Evolutionary conservation across 768 basidiomycete species (phyloP), one percentile per base, ranked within the genome.

Genomic region (Astraeus odoratus): DNA sequence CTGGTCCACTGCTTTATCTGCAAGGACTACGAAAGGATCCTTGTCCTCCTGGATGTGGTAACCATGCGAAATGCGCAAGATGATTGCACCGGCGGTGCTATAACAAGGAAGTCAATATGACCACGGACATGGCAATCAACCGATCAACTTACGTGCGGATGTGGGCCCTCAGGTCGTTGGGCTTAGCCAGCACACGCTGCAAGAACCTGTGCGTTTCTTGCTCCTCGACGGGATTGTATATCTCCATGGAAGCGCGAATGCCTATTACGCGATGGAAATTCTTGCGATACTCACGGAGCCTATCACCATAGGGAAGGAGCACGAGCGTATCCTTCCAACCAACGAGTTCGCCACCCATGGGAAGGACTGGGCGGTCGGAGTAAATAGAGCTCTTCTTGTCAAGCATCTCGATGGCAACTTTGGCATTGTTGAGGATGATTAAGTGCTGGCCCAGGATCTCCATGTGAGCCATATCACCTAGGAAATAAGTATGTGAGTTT

Each of bases 341-440:
- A 13, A 65, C 54, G 6, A 66, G 56, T 38, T 65, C 62, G 25
- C 61, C 64, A 39, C 65, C 66, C 69, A 71, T 71, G 0, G 69
- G 64, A 22, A 73, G 51, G 12, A 64, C 59, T 0, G 82, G 81
- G 15, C 82, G 76, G 52, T 83, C 82, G 16, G 81, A 83, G 57
- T 83, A 83, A 34, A 76, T 71, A 22, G 76, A 68, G 48, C 78
- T 79, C 53, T 80, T 80, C 63, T 80, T 81, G 58, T 84, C 80
- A 39, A 83, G 67, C 65, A 84, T 70, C 43, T 81, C 78, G 47
- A 66, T 39, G 15, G 78, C 77, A 16, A 67, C 53, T 53, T 70
- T 67, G 19, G 67, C 67, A 9, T 72, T 75, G 54, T 79, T 81
- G 24, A 83, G 51, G 36, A 83, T 61, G 30, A 83, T 58, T 26